These are phyloP conservation scores for Colletotrichum sp. DNA, from an alignment of 2,329 filamentous ascomycete genomes.

Conservation along the genomic window DNA sequence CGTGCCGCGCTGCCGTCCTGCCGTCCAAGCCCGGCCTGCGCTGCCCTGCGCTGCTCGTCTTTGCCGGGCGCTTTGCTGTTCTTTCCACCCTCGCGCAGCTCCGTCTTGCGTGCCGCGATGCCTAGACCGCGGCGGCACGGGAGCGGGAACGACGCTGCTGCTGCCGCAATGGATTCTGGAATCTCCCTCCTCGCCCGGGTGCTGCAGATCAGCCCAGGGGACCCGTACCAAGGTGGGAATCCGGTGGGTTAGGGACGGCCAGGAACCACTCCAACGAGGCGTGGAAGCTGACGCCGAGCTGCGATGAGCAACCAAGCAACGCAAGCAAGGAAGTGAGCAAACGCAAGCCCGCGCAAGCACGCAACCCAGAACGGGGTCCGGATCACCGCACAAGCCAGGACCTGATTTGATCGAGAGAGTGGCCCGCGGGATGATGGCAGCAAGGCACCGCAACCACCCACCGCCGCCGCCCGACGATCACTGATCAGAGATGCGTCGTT, in stretches of 20 bases:
- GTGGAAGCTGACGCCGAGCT: background rate
- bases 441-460: background rate
- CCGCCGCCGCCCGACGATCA: background rate
- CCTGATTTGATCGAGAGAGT: background rate
- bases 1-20: conserved; percentile 16
- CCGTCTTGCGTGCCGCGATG: background rate
- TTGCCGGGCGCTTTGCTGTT: background rate
- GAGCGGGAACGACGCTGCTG: background rate
- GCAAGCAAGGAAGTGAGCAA: background rate
- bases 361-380: background rate
- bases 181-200: background rate
- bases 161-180: background rate
- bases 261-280: background rate
- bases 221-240: background rate
- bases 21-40: conserved; percentile 10
- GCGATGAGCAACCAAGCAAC: background rate
- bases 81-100: background rate
- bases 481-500: background rate
- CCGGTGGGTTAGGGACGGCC: background rate
- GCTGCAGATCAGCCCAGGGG: background rate
- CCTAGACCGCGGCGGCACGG: background rate
- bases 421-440: background rate
- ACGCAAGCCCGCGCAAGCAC: background rate
- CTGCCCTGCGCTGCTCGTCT: background rate
- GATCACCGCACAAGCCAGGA: background rate